Conservation (phyloP, 2,329 filamentous ascomycete species). For the Biscogniauxia marginata region DNA sequence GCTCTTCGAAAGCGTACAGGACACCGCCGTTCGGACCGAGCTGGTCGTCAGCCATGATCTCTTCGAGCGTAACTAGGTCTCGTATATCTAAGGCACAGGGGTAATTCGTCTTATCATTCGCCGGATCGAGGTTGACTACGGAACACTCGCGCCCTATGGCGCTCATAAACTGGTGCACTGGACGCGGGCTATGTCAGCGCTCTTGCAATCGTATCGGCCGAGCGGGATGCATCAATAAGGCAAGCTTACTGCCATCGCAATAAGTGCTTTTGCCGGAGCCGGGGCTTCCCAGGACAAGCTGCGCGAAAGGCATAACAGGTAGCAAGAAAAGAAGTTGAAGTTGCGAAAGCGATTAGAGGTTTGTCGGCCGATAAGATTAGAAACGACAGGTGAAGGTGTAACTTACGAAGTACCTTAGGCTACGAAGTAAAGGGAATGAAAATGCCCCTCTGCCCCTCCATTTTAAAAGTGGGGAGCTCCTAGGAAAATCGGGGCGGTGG, state of each 20-base stretch:
- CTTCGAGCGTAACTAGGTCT: conserved; percentile 82
- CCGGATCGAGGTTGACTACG: conserved; percentile 93
- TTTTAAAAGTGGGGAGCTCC: no score
- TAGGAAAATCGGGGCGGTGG: not conserved
- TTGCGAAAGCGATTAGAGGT: no score
- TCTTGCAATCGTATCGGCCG: not conserved
- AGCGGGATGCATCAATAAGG: conserved; percentile 4
- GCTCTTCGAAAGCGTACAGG: conserved; percentile 89
- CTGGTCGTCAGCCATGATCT: conserved; percentile 89
- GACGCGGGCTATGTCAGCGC: conserved; percentile 3
- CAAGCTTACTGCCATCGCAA: conserved; percentile 79
- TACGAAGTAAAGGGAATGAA: not conserved
- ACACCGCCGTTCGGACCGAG: conserved; percentile 91
- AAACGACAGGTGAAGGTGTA: not conserved
- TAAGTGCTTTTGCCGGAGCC: conserved; percentile 97
- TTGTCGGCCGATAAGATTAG: no score
- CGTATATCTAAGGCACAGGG: conserved; percentile 88
- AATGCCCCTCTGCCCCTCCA: not conserved
- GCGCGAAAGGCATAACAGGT: conserved; percentile 58
- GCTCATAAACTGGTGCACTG: conserved; percentile 94
- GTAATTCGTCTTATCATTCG: conserved; percentile 91
- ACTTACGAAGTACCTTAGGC: no score
- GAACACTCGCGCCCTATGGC: conserved; percentile 94
- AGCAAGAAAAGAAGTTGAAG: not conserved
- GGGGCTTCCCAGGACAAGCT: conserved; percentile 90